These are phyloP conservation scores for Yarrowia sp. DNA, from an alignment of 805 yeast genomes.

Conservation along the genomic window DNA sequence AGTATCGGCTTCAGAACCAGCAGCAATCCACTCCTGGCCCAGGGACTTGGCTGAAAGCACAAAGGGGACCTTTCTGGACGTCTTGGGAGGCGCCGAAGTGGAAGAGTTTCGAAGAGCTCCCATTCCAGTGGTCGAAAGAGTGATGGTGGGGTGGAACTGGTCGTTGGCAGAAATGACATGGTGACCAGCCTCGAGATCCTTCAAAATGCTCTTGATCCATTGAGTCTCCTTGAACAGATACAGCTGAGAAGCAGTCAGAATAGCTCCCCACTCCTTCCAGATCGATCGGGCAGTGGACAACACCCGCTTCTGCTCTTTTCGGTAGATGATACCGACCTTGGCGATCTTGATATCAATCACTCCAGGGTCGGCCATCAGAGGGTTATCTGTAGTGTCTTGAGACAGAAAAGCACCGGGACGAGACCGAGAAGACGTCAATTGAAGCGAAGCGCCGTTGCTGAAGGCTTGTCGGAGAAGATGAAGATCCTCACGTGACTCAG, in stretches of 20 bases:
- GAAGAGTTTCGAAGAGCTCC: slow-evolving; percentile 40
- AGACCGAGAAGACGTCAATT: slow-evolving; percentile 41
- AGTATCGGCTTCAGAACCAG: slow-evolving; percentile 47
- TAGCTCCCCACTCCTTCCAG: slow-evolving; percentile 46
- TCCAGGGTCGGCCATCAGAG: slow-evolving; percentile 39
- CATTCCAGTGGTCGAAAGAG: slow-evolving; percentile 42
- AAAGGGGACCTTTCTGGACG: slow-evolving; percentile 34
- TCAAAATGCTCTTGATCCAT: slow-evolving; percentile 39
- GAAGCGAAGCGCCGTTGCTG: slow-evolving; percentile 38
- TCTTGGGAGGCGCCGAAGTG: slow-evolving; percentile 29
- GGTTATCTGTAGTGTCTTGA: slow-evolving; percentile 34
- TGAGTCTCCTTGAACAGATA: slow-evolving; percentile 43
- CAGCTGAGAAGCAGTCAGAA: slow-evolving; percentile 44
- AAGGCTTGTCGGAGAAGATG: slow-evolving; percentile 35
- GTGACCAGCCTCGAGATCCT: neutral
- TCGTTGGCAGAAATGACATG: slow-evolving; percentile 40
- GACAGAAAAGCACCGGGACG: slow-evolving; percentile 41
- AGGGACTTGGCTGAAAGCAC: slow-evolving; percentile 38
- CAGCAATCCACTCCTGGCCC: slow-evolving; percentile 43
- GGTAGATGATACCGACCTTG: slow-evolving; percentile 41
- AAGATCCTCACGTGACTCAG: slow-evolving; percentile 33
- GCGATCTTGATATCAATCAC: slow-evolving; percentile 42
- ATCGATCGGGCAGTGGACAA: slow-evolving; percentile 34
- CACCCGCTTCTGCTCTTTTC: slow-evolving; percentile 40
- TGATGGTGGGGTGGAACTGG: slow-evolving; percentile 42